Percentiles rank a stretch among this genome's conserved stretches.
These are phyloP conservation scores for Macrophomina phaseolina DNA, from an alignment of 2,329 filamentous ascomycete genomes.

Conservation along the genomic window DNA sequence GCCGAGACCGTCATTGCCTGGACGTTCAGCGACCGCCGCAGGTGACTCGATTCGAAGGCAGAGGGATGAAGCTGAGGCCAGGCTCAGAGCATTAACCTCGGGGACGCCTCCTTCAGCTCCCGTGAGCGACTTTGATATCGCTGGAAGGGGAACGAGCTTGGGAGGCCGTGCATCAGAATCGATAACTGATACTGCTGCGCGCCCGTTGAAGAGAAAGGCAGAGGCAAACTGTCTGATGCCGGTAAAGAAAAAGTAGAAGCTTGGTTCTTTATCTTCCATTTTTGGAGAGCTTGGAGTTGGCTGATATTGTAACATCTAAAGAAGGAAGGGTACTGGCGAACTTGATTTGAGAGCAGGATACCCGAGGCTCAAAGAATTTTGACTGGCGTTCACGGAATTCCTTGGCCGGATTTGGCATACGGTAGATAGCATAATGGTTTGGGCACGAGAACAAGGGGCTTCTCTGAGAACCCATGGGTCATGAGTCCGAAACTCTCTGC, in stretches of 20 bases:
- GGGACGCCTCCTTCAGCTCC: neutral
- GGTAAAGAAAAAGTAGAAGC: constrained; percentile 5
- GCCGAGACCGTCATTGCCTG: neutral
- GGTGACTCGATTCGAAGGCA: constrained; percentile 8
- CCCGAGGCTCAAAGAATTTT: constrained; percentile 1
- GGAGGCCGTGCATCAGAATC: neutral
- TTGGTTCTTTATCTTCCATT: neutral
- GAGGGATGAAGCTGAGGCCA: constrained; percentile 11
- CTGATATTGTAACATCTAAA: neutral
- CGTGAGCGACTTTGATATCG: neutral
- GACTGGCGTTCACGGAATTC: constrained; percentile 9
- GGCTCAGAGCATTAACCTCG: constrained; percentile 16
- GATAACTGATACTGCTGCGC: neutral
- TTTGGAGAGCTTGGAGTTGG: constrained; percentile 13
- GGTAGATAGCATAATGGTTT: neutral
- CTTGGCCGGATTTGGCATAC: neutral
- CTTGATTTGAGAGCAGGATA: constrained; percentile 11
- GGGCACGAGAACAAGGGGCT: neutral
- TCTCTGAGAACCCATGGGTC: neutral
- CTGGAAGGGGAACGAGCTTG: neutral
- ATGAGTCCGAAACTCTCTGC: neutral
- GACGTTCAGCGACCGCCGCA: neutral
- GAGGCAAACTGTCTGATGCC: constrained; percentile 13
- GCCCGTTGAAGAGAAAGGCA: constrained; percentile 20
- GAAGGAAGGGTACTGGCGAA: neutral